Evolutionary conservation across 1,139 yeast genomes (phyloP).

Genomic region (Scheffersomyces segobiensis): DNA sequence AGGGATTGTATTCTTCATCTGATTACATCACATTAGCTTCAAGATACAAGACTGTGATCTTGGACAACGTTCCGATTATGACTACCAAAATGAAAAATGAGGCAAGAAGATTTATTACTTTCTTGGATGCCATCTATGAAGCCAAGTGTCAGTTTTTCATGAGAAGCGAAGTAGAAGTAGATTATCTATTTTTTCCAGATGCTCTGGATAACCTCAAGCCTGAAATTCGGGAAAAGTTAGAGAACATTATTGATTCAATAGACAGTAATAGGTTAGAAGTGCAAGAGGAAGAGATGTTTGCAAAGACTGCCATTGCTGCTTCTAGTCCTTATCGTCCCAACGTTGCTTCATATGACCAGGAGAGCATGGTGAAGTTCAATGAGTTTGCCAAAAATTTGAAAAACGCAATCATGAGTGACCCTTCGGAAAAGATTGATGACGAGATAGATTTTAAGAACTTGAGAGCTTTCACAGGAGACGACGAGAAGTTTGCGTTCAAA

Average conservation of each 20-base stretch:
- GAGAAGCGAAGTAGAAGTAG: constrained; percentile 50
- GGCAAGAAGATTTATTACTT: constrained; percentile 65
- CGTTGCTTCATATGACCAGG: constrained; percentile 57
- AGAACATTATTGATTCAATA: constrained; percentile 13
- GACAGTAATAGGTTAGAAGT: constrained; percentile 39
- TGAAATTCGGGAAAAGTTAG: constrained; percentile 10
- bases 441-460: constrained; percentile 45
- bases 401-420: constrained; percentile 2
- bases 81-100: constrained; percentile 63
- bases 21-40: constrained; percentile 72
- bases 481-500: constrained; percentile 72
- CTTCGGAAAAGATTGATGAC: constrained; percentile 4
- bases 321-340: constrained; percentile 71
- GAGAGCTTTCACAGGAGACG: constrained; percentile 72
- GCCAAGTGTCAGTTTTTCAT: constrained; percentile 60
- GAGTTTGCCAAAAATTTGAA: constrained; percentile 20
- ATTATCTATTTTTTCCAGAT: constrained; percentile 61
- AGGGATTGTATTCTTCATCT: constrained; percentile 60
- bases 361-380: constrained; percentile 34
- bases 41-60: constrained; percentile 52
- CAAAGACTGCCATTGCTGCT: constrained; percentile 61
- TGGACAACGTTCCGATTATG: constrained; percentile 64
- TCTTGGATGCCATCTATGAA: constrained; percentile 70
- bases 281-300: constrained; percentile 70
- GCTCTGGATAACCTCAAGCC: constrained; percentile 17